Evolutionary conservation across 495 filamentous ascomycete species (phyloP).

Genomic region (Monascus purpureus): DNA sequence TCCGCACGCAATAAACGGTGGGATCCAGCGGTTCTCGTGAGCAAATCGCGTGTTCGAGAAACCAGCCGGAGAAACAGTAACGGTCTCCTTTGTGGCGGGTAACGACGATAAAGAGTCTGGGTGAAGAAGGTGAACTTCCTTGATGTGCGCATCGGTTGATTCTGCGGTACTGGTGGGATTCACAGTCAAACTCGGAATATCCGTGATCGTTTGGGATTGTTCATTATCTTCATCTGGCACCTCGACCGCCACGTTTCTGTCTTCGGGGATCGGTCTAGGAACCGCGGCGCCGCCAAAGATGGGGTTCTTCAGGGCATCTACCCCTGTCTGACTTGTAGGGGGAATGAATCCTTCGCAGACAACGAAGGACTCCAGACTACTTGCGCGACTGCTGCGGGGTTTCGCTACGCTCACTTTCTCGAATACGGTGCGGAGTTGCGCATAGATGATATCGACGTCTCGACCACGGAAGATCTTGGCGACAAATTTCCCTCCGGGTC

Average conservation of each 20-base stretch:
- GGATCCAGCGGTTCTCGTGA: constrained; percentile 57
- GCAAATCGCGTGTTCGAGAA: constrained; percentile 22
- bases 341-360: constrained; percentile 81
- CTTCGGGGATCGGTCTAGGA: constrained; percentile 20
- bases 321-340: constrained; percentile 18
- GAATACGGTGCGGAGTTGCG: constrained; percentile 84
- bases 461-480: constrained; percentile 94
- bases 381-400: constrained; percentile 80
- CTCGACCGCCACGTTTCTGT: constrained; percentile 50
- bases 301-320: constrained; percentile 30
- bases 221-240: constrained; percentile 37
- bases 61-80: neutral
- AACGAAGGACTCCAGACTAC: constrained; percentile 91
- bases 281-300: constrained; percentile 29
- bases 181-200: no score
- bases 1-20: constrained; percentile 88
- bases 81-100: no score
- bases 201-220: constrained; percentile 1
- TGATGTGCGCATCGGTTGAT: constrained; percentile 5
- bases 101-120: constrained; percentile 4
- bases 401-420: constrained; percentile 80
- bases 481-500: constrained; percentile 88
- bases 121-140: constrained; percentile 17
- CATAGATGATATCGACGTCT: constrained; percentile 84
- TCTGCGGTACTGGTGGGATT: neutral